Conservation (phyloP, 192 early-diverging fungal genomes). For the Coemansia sp. region DNA sequence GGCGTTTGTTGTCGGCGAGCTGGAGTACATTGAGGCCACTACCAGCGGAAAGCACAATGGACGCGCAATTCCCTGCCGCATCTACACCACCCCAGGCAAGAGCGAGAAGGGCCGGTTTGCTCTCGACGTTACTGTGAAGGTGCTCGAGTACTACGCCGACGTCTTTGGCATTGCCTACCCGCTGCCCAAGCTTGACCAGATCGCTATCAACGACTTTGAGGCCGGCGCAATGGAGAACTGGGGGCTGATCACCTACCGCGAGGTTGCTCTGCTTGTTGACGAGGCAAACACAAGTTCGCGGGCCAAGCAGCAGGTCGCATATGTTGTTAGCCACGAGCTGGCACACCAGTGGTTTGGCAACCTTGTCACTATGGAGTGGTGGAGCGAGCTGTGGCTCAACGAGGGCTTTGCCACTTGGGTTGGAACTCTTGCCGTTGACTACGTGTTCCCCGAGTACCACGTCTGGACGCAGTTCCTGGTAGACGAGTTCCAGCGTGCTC, state of each 20-base stretch:
- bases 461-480: constrained; percentile 86
- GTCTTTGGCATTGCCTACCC: constrained; percentile 88
- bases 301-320: constrained; percentile 82
- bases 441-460: constrained; percentile 93
- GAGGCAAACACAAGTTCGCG: constrained; percentile 69
- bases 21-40: constrained; percentile 85
- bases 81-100: constrained; percentile 81
- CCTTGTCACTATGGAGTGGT: constrained; percentile 96
- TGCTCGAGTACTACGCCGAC: constrained; percentile 82
- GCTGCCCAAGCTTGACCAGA: constrained; percentile 86
- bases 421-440: constrained; percentile 81
- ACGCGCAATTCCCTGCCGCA: constrained; percentile 75
- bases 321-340: constrained; percentile 88
- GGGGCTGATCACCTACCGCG: constrained; percentile 92
- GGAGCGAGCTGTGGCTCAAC: constrained; percentile 94
- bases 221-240: constrained; percentile 96
- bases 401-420: constrained; percentile 98
- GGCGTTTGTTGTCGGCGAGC: constrained; percentile 90
- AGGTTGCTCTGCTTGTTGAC: constrained; percentile 77
- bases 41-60: constrained; percentile 61
- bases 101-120: constrained; percentile 82
- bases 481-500: constrained; percentile 73
- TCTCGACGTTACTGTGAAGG: constrained; percentile 70
- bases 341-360: constrained; percentile 94
- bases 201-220: constrained; percentile 93